Evolutionary conservation across 805 yeast genomes (phyloP), one percentile per base, ranked within the genome.

Genomic region (Saccharomycopsis fibuligera): DNA sequence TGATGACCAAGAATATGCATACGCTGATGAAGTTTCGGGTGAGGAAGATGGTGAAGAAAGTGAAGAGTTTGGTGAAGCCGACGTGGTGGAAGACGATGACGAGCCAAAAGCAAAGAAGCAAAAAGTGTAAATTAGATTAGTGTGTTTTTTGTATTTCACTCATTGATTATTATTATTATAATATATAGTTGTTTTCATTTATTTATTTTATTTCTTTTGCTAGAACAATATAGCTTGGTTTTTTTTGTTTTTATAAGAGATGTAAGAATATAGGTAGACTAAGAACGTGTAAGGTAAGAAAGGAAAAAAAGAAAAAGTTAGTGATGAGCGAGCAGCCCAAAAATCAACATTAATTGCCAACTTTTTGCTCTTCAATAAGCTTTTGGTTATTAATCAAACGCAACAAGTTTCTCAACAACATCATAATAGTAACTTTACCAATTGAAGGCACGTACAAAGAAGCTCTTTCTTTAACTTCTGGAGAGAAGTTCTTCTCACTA

Each of bases 351-450:
- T 27, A 12, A 8, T 27, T 27, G 12, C 10, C 31, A 27, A 12
- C 31, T 8, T 27, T 27, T 27, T 27, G 8, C 10, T 8, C 12
- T 8, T 27, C 31, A 27, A 33, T 12, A 33, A 6, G 22, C 12
- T 59, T 60, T 52, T 74, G 76, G 69, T 93, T 90, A 44, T 83
- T 81, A 55, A 85, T 78, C 56, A 93, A 71, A 57, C 99, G 77
- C 50, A 93, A 67, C 66, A 93, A 71, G 64, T 93, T 93, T 64
- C 99, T 79, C 65, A 93, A 69, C 37, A 93, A 69, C 97, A 93
- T 93, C 51, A 96, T 79, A 54, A 93, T 90, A 35, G 99, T 93
- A 30, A 93, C 98, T 66, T 93, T 93, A 16, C 99, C 99, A 27
- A 89, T 87, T 61, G 88, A 83, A 16, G 99, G 98, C 31, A 93